phyloP scores from a whole-genome alignment of 2,329 filamentous ascomycete species.

The Chaetomiaceae sp. region DNA sequence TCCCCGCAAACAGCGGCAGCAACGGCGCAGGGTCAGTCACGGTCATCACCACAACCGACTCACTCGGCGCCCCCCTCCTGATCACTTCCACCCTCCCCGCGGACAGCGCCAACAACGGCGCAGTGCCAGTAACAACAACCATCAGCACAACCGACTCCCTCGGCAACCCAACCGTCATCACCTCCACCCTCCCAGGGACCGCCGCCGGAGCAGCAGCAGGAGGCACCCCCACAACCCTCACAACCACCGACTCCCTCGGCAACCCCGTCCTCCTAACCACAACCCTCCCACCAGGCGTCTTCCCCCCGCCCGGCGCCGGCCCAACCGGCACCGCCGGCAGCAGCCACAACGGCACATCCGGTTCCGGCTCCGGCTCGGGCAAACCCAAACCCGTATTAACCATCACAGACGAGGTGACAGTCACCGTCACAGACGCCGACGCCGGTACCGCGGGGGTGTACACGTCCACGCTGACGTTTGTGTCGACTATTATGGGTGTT shows the following conservation, averaged over 20 bases:
- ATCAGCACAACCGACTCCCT: slow-evolving; percentile 1
- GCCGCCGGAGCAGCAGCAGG: no score
- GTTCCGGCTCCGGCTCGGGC: not conserved
- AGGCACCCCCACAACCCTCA: no score
- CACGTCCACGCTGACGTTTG: slow-evolving; percentile 12
- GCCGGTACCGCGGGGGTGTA: not conserved
- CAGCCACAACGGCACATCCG: not conserved
- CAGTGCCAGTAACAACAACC: not conserved
- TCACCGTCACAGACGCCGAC: slow-evolving; percentile 10
- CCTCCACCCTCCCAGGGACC: slow-evolving; percentile 8
- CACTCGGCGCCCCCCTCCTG: slow-evolving; percentile 4
- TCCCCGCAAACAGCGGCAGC: not conserved
- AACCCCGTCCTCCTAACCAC: slow-evolving; percentile 1
- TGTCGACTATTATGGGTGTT: slow-evolving; percentile 7
- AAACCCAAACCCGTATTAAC: slow-evolving; percentile 8
- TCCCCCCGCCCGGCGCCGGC: slow-evolving; percentile 1
- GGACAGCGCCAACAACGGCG: no score
- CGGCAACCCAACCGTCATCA: slow-evolving; percentile 4
- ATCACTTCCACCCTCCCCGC: not conserved
- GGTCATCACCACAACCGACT: slow-evolving; percentile 9
- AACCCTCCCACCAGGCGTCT: slow-evolving; percentile 7
- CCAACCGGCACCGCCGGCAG: not conserved
- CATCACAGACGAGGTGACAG: slow-evolving; percentile 10
- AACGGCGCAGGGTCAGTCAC: not conserved
- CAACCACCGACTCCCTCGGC: not conserved